Evolutionary conservation across 768 basidiomycete genomes (phyloP).

Genomic region (Lactarius deliciosus): DNA sequence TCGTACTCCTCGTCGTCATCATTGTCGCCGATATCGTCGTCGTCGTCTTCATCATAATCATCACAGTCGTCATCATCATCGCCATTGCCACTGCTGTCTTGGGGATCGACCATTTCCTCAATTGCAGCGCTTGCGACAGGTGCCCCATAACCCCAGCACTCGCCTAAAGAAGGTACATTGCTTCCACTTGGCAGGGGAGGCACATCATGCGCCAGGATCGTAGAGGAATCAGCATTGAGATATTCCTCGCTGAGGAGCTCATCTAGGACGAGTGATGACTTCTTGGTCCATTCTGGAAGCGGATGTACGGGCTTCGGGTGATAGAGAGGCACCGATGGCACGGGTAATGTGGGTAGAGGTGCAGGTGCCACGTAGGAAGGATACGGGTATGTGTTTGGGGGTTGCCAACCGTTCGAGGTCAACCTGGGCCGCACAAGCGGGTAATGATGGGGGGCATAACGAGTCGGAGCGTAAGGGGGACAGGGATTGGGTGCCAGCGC

Average conservation of each 20-base stretch:
- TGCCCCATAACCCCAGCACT: constrained; percentile 18
- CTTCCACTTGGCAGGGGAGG: not conserved
- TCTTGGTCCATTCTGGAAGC: constrained; percentile 27
- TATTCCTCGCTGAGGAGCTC: constrained; percentile 9
- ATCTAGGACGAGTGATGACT: constrained; percentile 19
- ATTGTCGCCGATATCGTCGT: constrained; percentile 5
- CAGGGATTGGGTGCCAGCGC: not conserved
- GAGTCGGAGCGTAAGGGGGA: not conserved
- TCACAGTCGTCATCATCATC: constrained; percentile 22
- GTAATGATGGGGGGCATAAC: not conserved
- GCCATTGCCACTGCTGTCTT: constrained; percentile 21
- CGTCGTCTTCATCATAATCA: constrained; percentile 21
- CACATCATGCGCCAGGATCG: not conserved
- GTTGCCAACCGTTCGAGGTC: not conserved
- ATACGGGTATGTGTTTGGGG: not conserved
- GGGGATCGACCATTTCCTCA: constrained; percentile 23
- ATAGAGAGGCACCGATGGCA: constrained; percentile 10
- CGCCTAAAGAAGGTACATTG: not conserved
- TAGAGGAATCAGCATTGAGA: not conserved
- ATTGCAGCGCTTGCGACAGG: constrained; percentile 19
- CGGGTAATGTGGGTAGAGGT: not conserved
- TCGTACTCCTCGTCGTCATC: constrained; percentile 3
- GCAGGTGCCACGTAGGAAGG: not conserved
- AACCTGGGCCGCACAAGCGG: not conserved
- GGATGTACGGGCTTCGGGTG: constrained; percentile 26